phyloP scores from a whole-genome alignment of 164 flowering plant species.

The Magnolia sinica region DNA sequence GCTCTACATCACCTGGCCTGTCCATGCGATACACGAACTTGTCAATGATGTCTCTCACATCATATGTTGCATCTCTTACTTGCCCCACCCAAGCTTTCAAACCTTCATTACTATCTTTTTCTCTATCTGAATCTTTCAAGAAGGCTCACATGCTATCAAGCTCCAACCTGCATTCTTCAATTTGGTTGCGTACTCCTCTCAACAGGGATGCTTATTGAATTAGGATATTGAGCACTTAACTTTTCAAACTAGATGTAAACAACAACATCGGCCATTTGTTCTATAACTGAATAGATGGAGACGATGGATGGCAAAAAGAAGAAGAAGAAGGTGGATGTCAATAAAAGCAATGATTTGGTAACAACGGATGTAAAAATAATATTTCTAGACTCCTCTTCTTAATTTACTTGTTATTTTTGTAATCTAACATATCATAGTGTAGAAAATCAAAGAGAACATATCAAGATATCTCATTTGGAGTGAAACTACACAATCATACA shows the following conservation, averaged over 20 bases:
- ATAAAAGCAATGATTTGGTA: too few species aligned
- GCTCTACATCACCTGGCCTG: neutral
- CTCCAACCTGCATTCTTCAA: constrained; percentile 20
- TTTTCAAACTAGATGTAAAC: neutral
- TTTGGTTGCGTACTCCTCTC: neutral
- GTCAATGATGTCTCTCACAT: constrained; percentile 1
- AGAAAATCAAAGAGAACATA: too few species aligned
- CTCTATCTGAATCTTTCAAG: neutral
- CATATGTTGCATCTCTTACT: neutral
- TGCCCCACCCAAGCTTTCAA: neutral
- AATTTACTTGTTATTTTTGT: too few species aligned
- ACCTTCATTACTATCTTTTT: neutral
- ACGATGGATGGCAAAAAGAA: too few species aligned
- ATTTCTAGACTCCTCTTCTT: too few species aligned
- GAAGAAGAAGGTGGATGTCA: too few species aligned
- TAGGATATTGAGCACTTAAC: neutral
- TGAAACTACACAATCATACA: too few species aligned
- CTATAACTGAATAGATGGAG: neutral
- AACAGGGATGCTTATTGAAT: neutral
- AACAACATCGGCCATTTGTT: neutral
- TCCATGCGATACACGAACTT: neutral
- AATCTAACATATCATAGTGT: too few species aligned
- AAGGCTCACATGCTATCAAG: constrained; percentile 16
- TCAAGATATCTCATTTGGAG: too few species aligned
- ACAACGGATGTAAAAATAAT: too few species aligned